A percentile compares a stretch with the other conserved stretches of the same genome.
phyloP scores from a whole-genome alignment of 2,329 filamentous ascomycete genomes.

The Verticillium zaregamsianum region DNA sequence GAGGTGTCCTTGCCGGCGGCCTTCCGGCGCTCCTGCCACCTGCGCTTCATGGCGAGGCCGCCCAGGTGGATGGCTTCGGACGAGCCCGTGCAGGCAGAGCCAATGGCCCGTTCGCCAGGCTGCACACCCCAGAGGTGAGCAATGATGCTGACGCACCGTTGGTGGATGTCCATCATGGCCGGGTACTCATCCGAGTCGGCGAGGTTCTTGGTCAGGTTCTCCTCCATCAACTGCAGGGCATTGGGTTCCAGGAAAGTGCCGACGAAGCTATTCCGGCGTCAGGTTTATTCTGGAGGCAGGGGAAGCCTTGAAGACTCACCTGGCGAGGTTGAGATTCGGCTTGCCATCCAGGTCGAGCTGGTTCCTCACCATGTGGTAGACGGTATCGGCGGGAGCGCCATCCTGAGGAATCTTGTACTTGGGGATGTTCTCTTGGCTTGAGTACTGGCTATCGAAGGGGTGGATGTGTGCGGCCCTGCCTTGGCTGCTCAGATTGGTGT shows the following conservation, averaged over 20 bases:
- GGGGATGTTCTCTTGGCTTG: conserved; percentile 45
- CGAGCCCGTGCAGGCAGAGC: conserved; percentile 66
- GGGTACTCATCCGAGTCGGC: conserved; percentile 67
- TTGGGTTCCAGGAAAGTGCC: conserved; percentile 68
- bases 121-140: conserved; percentile 62
- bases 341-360: conserved; percentile 61
- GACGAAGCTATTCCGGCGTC: conserved; percentile 49
- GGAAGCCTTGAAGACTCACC: conserved; percentile 21
- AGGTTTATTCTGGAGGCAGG: background rate
- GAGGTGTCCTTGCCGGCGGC: conserved; percentile 57
- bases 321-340: conserved; percentile 65
- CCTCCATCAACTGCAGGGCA: conserved; percentile 59
- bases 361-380: conserved; percentile 61
- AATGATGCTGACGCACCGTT: conserved; percentile 65
- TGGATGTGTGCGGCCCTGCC: conserved; percentile 47
- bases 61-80: conserved; percentile 69
- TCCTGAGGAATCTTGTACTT: conserved; percentile 56
- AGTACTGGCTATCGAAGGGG: conserved; percentile 55
- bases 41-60: conserved; percentile 69
- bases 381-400: conserved; percentile 56
- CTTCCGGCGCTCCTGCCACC: conserved; percentile 62
- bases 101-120: conserved; percentile 59
- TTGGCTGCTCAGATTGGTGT: conserved; percentile 28
- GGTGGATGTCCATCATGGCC: conserved; percentile 54
- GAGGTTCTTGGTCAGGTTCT: conserved; percentile 68